A percentile compares a stretch with the other conserved stretches of the same genome.
Evolutionary conservation across 257 asterid species (phyloP).

Genomic region (Rehmannia glutinosa): DNA sequence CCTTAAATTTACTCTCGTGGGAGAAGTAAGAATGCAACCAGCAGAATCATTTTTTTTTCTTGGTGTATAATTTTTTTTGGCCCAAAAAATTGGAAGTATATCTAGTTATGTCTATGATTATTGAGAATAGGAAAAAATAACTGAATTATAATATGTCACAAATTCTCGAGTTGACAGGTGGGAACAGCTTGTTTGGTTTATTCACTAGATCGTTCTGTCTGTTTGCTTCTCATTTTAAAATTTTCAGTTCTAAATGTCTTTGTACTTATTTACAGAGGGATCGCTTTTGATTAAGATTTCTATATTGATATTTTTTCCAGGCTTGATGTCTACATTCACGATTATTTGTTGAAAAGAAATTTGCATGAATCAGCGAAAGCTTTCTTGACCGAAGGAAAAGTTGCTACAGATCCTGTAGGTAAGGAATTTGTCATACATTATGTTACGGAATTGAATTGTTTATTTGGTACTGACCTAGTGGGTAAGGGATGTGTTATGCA

Average conservation of each 20-base stretch:
- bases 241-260: background rate
- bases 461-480: constrained; percentile 52
- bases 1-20: background rate
- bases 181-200: background rate
- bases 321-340: constrained; percentile 99
- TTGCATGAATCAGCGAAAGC: constrained; percentile 92
- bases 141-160: background rate
- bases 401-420: constrained; percentile 99
- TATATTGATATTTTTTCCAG: constrained; percentile 32
- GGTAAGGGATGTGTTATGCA: constrained; percentile 30
- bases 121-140: background rate
- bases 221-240: background rate
- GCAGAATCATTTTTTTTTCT: background rate
- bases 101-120: background rate
- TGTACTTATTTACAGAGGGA: background rate
- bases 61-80: background rate
- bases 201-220: background rate
- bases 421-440: constrained; percentile 18
- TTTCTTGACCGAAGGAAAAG: constrained; percentile 98
- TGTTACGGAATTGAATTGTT: background rate
- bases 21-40: constrained; percentile 3
- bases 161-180: background rate
- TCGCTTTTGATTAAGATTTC: constrained; percentile 1
- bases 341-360: constrained; percentile 85
- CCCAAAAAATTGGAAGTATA: background rate